Evolutionary conservation across 208 protist genomes (phyloP).

Genomic region (Trichomonas tenax): DNA sequence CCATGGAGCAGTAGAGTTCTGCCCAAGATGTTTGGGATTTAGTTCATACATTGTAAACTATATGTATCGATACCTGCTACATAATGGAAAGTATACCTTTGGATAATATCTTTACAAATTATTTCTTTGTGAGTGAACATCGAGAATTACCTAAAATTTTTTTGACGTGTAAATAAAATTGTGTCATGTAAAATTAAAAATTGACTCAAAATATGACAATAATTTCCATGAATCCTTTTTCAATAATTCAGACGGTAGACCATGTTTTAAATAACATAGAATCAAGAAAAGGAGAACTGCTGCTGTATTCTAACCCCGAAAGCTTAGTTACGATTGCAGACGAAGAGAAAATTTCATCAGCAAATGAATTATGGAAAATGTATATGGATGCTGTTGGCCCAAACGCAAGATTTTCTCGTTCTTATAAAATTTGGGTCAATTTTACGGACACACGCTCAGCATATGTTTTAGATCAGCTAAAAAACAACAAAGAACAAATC

Average conservation of each 20-base stretch:
- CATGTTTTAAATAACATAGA: neutral
- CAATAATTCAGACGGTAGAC: neutral
- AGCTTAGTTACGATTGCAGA: neutral
- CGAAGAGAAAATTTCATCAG: neutral
- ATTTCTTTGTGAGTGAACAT: too few relatives aligned
- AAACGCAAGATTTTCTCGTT: neutral
- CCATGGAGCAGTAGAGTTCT: too few relatives aligned
- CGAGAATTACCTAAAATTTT: too few relatives aligned
- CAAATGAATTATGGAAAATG: neutral
- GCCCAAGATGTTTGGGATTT: too few relatives aligned
- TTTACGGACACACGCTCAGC: neutral
- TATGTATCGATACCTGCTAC: too few relatives aligned
- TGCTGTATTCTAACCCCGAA: neutral
- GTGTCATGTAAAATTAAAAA: too few relatives aligned
- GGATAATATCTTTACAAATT: too few relatives aligned
- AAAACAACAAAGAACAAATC: neutral
- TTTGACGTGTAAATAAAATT: too few relatives aligned
- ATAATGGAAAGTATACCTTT: too few relatives aligned
- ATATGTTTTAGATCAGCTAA: neutral
- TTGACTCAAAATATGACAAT: too few relatives aligned
- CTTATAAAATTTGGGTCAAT: conserved; percentile 13
- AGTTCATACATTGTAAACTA: too few relatives aligned
- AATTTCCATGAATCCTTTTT: neutral
- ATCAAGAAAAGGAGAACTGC: neutral
- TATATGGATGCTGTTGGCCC: neutral